These are phyloP conservation scores for Phytophthora quininea DNA, from an alignment of 352 stramenopile genomes.

Conservation along the genomic window DNA sequence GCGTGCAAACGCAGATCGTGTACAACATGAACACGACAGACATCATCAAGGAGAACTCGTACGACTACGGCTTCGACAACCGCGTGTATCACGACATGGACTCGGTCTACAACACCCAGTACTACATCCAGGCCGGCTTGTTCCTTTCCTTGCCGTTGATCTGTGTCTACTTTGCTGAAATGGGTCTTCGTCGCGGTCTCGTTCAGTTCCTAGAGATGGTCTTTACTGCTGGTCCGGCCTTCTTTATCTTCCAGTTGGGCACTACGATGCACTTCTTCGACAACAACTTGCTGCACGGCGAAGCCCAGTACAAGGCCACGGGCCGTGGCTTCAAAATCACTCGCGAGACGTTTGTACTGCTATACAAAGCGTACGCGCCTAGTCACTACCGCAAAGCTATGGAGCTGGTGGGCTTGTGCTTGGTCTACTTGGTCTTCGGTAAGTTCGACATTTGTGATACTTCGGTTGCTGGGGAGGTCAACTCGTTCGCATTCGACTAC, in stretches of 20 bases:
- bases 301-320: conserved; percentile 83
- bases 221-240: conserved; percentile 69
- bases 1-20: conserved; percentile 74
- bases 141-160: conserved; percentile 84
- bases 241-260: conserved; percentile 85
- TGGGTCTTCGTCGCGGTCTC: conserved; percentile 70
- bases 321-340: conserved; percentile 88
- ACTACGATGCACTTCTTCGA: conserved; percentile 90
- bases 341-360: conserved; percentile 78
- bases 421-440: conserved; percentile 81
- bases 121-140: conserved; percentile 82
- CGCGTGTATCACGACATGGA: conserved; percentile 69
- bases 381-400: conserved; percentile 84
- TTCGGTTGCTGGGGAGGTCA: conserved; percentile 44
- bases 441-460: conserved; percentile 67
- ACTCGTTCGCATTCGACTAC: conserved; percentile 62
- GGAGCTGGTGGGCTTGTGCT: conserved; percentile 72
- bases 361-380: conserved; percentile 81
- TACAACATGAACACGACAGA: conserved; percentile 77
- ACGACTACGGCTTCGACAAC: conserved; percentile 52
- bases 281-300: conserved; percentile 81
- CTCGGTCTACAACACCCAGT: conserved; percentile 83
- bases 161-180: conserved; percentile 82
- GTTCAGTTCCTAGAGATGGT: conserved; percentile 82
- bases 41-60: conserved; percentile 68